Evolutionary conservation across 2,329 filamentous ascomycete genomes (phyloP).

Genomic region (Pestalotiopsis sp.): DNA sequence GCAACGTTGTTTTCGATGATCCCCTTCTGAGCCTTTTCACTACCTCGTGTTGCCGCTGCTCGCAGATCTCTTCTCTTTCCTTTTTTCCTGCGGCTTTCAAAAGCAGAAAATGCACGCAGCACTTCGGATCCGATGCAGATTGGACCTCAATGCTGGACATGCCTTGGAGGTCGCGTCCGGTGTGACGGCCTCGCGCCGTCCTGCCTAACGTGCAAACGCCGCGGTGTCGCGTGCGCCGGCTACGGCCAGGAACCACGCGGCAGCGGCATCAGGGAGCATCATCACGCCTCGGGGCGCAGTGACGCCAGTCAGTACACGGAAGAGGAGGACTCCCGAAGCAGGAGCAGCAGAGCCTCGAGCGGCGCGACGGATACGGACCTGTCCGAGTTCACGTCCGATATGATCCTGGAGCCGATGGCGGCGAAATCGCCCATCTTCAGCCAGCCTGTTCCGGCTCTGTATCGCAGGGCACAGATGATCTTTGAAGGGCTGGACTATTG

Average conservation of each 20-base stretch:
- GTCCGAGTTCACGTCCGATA: conserved; percentile 1
- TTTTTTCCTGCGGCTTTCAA: neutral
- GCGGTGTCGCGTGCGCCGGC: conserved; percentile 8
- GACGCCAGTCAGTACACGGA: too few species aligned
- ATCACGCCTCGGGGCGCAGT: too few species aligned
- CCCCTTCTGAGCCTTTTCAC: neutral
- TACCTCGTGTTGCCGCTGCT: neutral
- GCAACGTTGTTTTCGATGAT: neutral
- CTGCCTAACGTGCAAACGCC: conserved; percentile 5
- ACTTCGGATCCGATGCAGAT: conserved; percentile 12
- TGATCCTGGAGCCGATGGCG: neutral
- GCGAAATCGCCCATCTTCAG: neutral
- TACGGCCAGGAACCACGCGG: neutral
- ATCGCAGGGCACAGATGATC: conserved; percentile 16
- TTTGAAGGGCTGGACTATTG: conserved; percentile 17
- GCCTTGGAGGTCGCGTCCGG: conserved; percentile 9
- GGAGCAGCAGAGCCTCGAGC: neutral
- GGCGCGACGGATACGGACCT: neutral
- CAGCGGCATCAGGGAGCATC: too few species aligned
- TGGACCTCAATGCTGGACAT: conserved; percentile 16
- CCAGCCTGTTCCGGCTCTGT: conserved; percentile 4
- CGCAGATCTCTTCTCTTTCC: neutral
- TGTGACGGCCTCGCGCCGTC: conserved; percentile 14
- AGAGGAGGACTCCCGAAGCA: too few species aligned
- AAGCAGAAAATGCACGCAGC: conserved; percentile 9